These are phyloP conservation scores for Sphaerulina musiva DNA, from an alignment of 2,329 filamentous ascomycete genomes.

Conservation along the genomic window DNA sequence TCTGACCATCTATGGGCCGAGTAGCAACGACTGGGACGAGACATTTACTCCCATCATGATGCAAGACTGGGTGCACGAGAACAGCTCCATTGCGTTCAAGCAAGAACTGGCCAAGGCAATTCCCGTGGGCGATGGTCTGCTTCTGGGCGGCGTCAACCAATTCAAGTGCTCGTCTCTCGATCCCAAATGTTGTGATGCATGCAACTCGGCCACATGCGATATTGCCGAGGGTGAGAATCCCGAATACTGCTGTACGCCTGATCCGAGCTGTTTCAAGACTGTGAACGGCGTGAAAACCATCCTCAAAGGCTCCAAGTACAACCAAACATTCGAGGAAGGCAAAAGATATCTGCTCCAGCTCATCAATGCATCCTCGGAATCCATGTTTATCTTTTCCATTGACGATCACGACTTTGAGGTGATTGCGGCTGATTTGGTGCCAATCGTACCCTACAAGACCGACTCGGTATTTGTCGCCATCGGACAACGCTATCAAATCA, in stretches of 20 bases:
- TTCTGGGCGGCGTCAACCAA: conserved; percentile 15
- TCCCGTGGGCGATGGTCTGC: conserved; percentile 13
- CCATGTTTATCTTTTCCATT: conserved; percentile 34
- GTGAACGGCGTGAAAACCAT: conserved; percentile 31
- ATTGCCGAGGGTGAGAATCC: conserved; percentile 4
- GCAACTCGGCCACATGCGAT: conserved; percentile 4
- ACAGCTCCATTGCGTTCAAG: conserved; percentile 16
- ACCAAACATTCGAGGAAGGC: conserved; percentile 23
- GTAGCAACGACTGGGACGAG: conserved; percentile 35
- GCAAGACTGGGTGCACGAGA: conserved; percentile 19
- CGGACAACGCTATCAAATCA: conserved; percentile 32
- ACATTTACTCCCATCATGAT: conserved; percentile 24
- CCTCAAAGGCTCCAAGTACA: conserved; percentile 8
- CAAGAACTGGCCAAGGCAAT: conserved; percentile 31
- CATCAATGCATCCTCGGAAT: conserved; percentile 38
- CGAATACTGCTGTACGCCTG: conserved; percentile 16
- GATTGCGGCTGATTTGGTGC: conserved; percentile 41
- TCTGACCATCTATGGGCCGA: conserved; percentile 38
- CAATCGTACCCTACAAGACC: conserved; percentile 39
- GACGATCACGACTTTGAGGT: conserved; percentile 41
- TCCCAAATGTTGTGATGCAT: conserved; percentile 14
- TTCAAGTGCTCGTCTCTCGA: conserved; percentile 18
- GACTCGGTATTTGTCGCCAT: conserved; percentile 34
- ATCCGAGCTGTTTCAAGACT: conserved; percentile 14
- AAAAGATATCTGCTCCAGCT: conserved; percentile 43